These are phyloP conservation scores for Exophiala sideris DNA, from an alignment of 2,329 filamentous ascomycete genomes.

Conservation along the genomic window DNA sequence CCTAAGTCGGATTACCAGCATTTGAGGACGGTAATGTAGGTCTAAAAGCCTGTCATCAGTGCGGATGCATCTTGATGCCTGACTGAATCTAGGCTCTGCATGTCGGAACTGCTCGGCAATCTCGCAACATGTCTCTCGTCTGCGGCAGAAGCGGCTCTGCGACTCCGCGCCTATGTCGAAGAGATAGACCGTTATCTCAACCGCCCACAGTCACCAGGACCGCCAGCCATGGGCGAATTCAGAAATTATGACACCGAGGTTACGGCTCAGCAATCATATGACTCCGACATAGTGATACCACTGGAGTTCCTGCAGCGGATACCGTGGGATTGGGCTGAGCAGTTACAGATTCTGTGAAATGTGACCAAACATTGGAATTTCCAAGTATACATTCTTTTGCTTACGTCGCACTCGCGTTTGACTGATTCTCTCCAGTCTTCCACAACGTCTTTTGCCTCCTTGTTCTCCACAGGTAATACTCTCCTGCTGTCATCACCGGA, in stretches of 20 bases:
- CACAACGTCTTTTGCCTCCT: conserved; percentile 6
- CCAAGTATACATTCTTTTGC: background rate
- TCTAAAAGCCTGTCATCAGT: background rate
- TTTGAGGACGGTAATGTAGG: conserved; percentile 12
- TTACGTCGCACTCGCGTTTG: background rate
- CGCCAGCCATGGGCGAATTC: background rate
- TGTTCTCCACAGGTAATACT: conserved; percentile 30
- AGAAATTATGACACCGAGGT: background rate
- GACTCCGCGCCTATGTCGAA: conserved; percentile 9
- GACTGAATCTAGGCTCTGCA: conserved; percentile 5
- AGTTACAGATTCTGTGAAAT: conserved; percentile 1
- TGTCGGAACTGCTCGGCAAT: conserved; percentile 13
- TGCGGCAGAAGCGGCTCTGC: conserved; percentile 2
- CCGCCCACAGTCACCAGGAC: background rate
- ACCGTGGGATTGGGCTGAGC: conserved; percentile 11
- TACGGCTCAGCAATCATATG: background rate
- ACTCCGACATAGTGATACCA: conserved; percentile 2
- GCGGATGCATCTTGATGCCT: background rate
- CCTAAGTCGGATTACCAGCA: conserved; percentile 13
- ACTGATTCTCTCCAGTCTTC: conserved; percentile 3
- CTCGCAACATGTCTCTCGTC: conserved; percentile 5
- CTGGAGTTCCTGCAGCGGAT: conserved; percentile 7
- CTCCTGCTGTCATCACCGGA: conserved; percentile 32
- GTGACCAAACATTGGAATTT: background rate
- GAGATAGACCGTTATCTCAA: conserved; percentile 11